Percentiles rank a stretch among this genome's conserved stretches.
Evolutionary conservation across 129 eudicot genomes (phyloP).

Genomic region (Escallonia rubra): DNA sequence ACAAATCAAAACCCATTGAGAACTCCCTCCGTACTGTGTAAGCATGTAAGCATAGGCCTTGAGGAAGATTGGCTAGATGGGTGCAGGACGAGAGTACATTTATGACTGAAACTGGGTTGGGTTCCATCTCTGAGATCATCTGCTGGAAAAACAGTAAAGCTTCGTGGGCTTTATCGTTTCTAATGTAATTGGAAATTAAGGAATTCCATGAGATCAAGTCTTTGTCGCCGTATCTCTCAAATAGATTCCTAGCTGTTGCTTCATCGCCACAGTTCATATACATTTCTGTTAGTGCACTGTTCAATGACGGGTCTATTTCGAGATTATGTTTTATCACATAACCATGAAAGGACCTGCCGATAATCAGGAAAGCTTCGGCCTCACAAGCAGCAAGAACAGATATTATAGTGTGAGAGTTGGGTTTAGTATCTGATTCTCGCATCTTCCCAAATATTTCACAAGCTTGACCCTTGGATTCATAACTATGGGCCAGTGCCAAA

Average conservation of each 20-base stretch:
- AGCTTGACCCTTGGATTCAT: constrained; percentile 26
- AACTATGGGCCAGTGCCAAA: constrained; percentile 27
- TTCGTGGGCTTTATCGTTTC: constrained; percentile 30
- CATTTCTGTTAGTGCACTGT: constrained; percentile 57
- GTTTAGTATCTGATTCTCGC: constrained; percentile 30
- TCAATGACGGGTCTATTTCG: constrained; percentile 30
- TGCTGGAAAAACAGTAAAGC: constrained; percentile 35
- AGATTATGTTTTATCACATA: constrained; percentile 38
- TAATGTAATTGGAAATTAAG: constrained; percentile 38
- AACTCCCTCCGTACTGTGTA: constrained; percentile 32
- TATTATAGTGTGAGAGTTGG: constrained; percentile 43
- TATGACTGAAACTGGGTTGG: constrained; percentile 39
- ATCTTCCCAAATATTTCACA: constrained; percentile 32
- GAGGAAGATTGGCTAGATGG: constrained; percentile 49
- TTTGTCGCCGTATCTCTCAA: constrained; percentile 33
- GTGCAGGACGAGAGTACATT: constrained; percentile 44
- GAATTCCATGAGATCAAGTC: constrained; percentile 61
- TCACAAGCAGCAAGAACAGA: constrained; percentile 29
- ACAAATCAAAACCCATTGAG: constrained; percentile 25
- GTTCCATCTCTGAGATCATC: constrained; percentile 39
- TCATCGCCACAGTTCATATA: constrained; percentile 47
- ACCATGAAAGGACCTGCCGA: constrained; percentile 50
- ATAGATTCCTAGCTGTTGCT: constrained; percentile 29
- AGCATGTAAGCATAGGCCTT: constrained; percentile 54
- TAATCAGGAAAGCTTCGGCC: constrained; percentile 6